Base-by-base conservation (phyloP, 805 yeast species). In the Starmerella stigmatis region DNA sequence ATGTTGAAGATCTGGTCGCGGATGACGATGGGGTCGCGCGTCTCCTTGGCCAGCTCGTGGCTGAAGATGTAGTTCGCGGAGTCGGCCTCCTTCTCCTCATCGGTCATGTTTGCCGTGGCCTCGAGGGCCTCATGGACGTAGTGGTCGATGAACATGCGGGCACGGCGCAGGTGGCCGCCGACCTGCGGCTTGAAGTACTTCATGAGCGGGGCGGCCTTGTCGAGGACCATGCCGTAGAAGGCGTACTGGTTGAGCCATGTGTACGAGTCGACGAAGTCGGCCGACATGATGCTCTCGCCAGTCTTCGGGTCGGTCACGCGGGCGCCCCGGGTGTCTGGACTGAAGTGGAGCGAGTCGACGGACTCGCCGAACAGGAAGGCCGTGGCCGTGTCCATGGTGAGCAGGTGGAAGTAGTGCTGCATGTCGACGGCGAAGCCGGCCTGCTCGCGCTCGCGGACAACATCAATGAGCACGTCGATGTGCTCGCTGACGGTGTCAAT, bases 1-100 rank as follows among this genome's bases (percentile, higher is more conserved):
- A 71, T 66, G 50, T 68, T 71, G 56, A 71, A 60, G 46, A 64
- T 54, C 57, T 71, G 75, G 52, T 71, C 73, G 40, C 73, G 62
- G 45, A 71, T 60, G 23, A 67, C 63, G 32, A 48, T 55, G 5
- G 72, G 72, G 52, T 71, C 67, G 43, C 71, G 60, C 15, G 72
- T 68, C 42, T 66, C 68, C 53, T 67, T 66, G 35, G 64, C 71
- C 49, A 71, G 64, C 54, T 70, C 74, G 45, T 66, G 60, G 51
- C 70, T 63, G 55, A 71, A 70, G n/a, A 66, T 59, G 50, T 69
- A 70, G 28, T 52, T 49, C 41, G 30, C 41, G 20, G 39, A 40
- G n/a, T 46, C 40, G 28, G 13, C 13, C 22, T 40, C 35, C 29
- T 34, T 20, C 34, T 34, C 31, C 35, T 29, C 29, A 6, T 36